phyloP scores from a whole-genome alignment of 371 early-diverging fungal species.

The Choanephora cucurbitarum region DNA sequence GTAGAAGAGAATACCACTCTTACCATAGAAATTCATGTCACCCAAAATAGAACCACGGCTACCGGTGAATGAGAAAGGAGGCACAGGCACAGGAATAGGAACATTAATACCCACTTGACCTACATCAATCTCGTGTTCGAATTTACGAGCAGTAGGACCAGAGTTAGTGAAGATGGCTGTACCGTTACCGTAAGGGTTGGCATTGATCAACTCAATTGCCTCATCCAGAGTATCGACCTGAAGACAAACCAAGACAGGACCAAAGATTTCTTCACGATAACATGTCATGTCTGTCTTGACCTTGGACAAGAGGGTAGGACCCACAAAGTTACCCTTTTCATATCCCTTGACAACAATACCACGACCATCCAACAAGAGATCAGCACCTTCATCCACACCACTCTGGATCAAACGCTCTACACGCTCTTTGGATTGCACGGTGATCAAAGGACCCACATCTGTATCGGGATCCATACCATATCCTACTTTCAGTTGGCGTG shows the following conservation, averaged over 20 bases:
- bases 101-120: slow-evolving; percentile 94
- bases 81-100: slow-evolving; percentile 97
- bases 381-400: slow-evolving; percentile 90
- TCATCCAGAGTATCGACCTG: slow-evolving; percentile 88
- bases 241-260: slow-evolving; percentile 89
- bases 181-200: slow-evolving; percentile 95
- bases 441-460: slow-evolving; percentile 93
- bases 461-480: slow-evolving; percentile 87
- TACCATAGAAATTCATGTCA: slow-evolving; percentile 95
- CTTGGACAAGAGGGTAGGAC: slow-evolving; percentile 87
- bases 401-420: slow-evolving; percentile 82
- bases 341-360: slow-evolving; percentile 67
- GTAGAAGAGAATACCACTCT: slow-evolving; percentile 83
- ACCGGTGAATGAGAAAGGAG: slow-evolving; percentile 98
- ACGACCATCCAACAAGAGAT: slow-evolving; percentile 89
- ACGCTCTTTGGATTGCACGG: slow-evolving; percentile 79
- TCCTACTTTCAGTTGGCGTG: slow-evolving; percentile 82
- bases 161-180: slow-evolving; percentile 94
- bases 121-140: slow-evolving; percentile 87
- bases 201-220: slow-evolving; percentile 90
- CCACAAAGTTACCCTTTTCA: slow-evolving; percentile 94
- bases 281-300: slow-evolving; percentile 88
- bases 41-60: slow-evolving; percentile 91
- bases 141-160: slow-evolving; percentile 89
- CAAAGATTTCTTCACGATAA: slow-evolving; percentile 97